Evolutionary conservation across 139 green algal genomes (phyloP), one percentile per base, ranked within the genome.

Genomic region (Microglena sp.): DNA sequence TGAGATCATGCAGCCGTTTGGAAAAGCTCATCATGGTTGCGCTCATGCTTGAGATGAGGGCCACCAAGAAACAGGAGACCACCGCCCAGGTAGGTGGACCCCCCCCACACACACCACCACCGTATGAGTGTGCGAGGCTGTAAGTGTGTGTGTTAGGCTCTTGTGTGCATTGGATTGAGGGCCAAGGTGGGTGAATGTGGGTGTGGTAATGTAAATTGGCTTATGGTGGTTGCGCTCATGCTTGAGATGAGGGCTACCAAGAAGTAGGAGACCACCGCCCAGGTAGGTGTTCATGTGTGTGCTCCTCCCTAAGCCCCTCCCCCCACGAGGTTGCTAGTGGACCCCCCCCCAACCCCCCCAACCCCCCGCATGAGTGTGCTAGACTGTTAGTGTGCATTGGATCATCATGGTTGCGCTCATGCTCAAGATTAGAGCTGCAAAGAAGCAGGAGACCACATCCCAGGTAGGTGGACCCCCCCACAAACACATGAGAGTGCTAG

Each of bases 11-110:
- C 35, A 77, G 73, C 53, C 64, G 60, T 22, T 67, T 82, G 59
- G 80, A 89, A 50, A 86, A 84, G 73, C 33, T 90, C 36, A 34
- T 87, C 56, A 79, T 95, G 66, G 79, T 72, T 5, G 80, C 73
- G 3, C 55, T 95, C 22, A 62, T 84, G 40, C 56, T 92, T 44
- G 86, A 95, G 74, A 65, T 60, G 0, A 67, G 85, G 4, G 78
- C 80, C 26, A 75, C 64, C n/a, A 83, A 80, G 53, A 75, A 73
- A 67, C 68, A 45, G 7, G 66, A 72, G 22, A 61, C 67, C 18
- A 59, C 63, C 2, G 33, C 82, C n/a, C 67, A 76, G 74, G 73
- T 82, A n/a, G n/a, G n/a, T n/a, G n/a, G n/a, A n/a, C n/a, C n/a
- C n/a, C n/a, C n/a, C 3, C 1, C 5, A 1, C 31, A 50, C 22